Evolutionary conservation across 495 filamentous ascomycete species (phyloP), one percentile per base, ranked within the genome.

Genomic region (Bathelium albidoporum): DNA sequence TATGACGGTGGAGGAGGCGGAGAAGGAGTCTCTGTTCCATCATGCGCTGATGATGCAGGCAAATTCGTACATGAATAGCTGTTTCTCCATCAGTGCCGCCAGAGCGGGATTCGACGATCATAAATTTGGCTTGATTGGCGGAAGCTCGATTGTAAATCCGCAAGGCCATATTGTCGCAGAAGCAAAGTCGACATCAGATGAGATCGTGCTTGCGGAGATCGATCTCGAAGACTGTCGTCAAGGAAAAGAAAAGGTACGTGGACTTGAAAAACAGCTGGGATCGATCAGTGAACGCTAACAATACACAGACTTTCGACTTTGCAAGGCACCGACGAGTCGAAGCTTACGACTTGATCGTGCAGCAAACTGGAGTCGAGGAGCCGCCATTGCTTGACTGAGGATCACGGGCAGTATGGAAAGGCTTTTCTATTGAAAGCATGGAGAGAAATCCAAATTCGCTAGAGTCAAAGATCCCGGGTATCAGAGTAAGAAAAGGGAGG

Each of bases 151-250:
- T 62, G 76, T 79, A 24, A 72, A 73, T 58, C 79, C 78, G 0
- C 76, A 79, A 28, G 80, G 79, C 1, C 76, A 82, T 53, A 69
- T 80, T 28, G 59, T 80, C n/a, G 78, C 76, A 0, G 76, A 81
- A 59, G 72, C 72, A 18, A 69, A 71, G 61, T 76, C 73, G 12
- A 71, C 71, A 31, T 77, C 68, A 9, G 79, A 81, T 64, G 79
- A 80, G 71, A 41, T 81, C 28, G 71, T 81, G 10, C 64, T 80
- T 39, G 78, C 77, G 7, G 74, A 77, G 59, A 75, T 79, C 64
- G 77, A 81, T 65, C 62, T 81, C 61, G 68, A 68, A 32, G 71
- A 77, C 14, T 80, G 78, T 64, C 69, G 72, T 36, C 68, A 74
- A n/a, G 75, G 75, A 2, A 80, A 79, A 65, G 75, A 72, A 62